These are phyloP conservation scores for Backusella mclennaniae DNA, from an alignment of 192 early-diverging fungal species.

Conservation along the genomic window DNA sequence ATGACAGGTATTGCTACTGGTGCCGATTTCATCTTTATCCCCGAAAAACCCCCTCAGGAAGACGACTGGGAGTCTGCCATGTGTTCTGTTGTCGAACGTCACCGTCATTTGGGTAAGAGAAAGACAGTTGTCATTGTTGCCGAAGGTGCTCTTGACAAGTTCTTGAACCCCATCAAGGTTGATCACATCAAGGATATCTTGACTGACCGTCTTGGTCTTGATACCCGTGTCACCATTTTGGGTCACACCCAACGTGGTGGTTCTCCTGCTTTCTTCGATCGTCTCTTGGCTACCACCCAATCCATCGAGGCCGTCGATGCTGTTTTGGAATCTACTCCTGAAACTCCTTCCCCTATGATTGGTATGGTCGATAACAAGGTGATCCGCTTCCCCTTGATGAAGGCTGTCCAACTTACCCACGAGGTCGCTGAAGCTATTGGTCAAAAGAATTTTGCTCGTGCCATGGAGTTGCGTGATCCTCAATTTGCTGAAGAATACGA, in stretches of 20 bases:
- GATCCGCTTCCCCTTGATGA: constrained; percentile 82
- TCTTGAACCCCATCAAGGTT: constrained; percentile 84
- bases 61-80: constrained; percentile 89
- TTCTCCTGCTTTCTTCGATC: constrained; percentile 84
- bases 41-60: constrained; percentile 85
- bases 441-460: constrained; percentile 81
- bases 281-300: constrained; percentile 92
- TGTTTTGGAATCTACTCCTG: constrained; percentile 78
- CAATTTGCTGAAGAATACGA: constrained; percentile 72
- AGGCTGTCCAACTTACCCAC: constrained; percentile 88
- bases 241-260: constrained; percentile 98
- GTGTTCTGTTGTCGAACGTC: constrained; percentile 58
- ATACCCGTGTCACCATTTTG: constrained; percentile 92
- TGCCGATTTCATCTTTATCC: constrained; percentile 96
- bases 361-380: constrained; percentile 91
- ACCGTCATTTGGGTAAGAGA: constrained; percentile 83
- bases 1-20: constrained; percentile 86
- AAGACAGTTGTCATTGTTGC: constrained; percentile 95
- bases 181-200: constrained; percentile 84
- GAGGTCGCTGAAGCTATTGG: constrained; percentile 82
- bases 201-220: constrained; percentile 73
- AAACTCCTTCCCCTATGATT: constrained; percentile 90
- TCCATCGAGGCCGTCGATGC: constrained; percentile 94
- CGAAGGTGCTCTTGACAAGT: constrained; percentile 92
- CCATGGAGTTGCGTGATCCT: constrained; percentile 86